Conservation (phyloP, 345 rosid species). For the Viola odorata region DNA sequence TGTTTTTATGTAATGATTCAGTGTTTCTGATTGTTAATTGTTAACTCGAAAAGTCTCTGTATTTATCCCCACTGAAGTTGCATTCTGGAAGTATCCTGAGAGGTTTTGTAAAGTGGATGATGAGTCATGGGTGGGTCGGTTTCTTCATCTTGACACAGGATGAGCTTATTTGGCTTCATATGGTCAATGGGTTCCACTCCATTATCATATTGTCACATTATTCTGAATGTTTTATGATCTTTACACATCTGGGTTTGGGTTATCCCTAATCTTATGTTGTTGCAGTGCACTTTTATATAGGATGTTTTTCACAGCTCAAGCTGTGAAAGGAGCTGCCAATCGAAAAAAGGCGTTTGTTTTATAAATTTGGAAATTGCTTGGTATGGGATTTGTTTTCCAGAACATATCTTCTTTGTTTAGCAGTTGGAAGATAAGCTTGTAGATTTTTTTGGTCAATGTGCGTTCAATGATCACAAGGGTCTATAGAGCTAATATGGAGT, state of each 20-base stretch:
- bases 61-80: neutral
- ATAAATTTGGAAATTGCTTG: no score
- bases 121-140: no score
- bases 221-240: neutral
- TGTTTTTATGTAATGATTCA: neutral
- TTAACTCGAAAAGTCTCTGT: neutral
- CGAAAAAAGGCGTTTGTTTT: no score
- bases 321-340: no score
- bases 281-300: neutral
- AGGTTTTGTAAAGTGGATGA: neutral
- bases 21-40: neutral
- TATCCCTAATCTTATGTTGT: neutral
- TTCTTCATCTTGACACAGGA: neutral
- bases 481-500: no score
- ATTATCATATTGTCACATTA: neutral
- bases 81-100: neutral
- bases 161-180: slow-evolving; percentile 3
- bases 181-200: slow-evolving; percentile 3
- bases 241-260: neutral
- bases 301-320: no score
- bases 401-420: no score
- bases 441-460: neutral
- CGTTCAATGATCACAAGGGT: no score
- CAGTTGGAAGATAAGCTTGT: neutral
- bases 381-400: no score